Percentiles rank a stretch among this genome's conserved stretches.
These are phyloP conservation scores for Diddensiella transvaalensis DNA, from an alignment of 805 yeast genomes.

Conservation along the genomic window DNA sequence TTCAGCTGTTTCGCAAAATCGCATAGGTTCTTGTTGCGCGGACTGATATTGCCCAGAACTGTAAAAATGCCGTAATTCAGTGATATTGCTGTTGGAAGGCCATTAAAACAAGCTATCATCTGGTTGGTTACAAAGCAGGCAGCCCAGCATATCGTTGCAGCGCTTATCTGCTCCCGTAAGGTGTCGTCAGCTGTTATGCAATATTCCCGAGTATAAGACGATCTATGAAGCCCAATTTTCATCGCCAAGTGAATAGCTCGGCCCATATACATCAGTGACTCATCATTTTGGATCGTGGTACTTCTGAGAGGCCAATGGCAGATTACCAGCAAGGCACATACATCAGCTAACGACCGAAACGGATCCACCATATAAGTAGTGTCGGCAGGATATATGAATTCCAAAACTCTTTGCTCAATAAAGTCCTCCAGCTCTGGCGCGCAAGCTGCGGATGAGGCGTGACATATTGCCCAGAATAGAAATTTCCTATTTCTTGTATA, in stretches of 20 bases:
- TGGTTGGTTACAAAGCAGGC: constrained; percentile 13
- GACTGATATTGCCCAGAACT: constrained; percentile 5
- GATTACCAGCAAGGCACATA: constrained; percentile 8
- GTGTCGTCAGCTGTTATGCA: constrained; percentile 1
- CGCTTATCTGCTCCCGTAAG: constrained; percentile 3
- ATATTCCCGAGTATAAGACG: constrained; percentile 13
- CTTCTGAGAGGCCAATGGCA: constrained; percentile 10
- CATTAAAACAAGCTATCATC: constrained; percentile 6
- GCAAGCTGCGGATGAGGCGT: constrained; percentile 2
- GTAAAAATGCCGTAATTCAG: constrained; percentile 6
- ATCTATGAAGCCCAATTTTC: constrained; percentile 14
- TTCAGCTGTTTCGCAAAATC: constrained; percentile 12
- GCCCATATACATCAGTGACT: constrained; percentile 9
- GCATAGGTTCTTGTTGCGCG: neutral
- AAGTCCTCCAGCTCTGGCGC: constrained; percentile 7
- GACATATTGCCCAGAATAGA: constrained; percentile 15
- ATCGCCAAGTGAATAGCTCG: constrained; percentile 14
- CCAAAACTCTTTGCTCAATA: constrained; percentile 1
- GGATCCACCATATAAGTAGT: constrained; percentile 6
- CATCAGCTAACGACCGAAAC: constrained; percentile 2
- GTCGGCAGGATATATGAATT: constrained; percentile 4
- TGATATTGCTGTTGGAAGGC: constrained; percentile 5
- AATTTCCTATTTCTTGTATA: constrained; percentile 3
- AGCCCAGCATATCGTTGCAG: constrained; percentile 7
- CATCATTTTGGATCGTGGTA: constrained; percentile 13